Percentiles rank a stretch among this genome's conserved stretches.
Evolutionary conservation across 2,329 filamentous ascomycete genomes (phyloP).

Genomic region (Allantophomopsis cytisporea): DNA sequence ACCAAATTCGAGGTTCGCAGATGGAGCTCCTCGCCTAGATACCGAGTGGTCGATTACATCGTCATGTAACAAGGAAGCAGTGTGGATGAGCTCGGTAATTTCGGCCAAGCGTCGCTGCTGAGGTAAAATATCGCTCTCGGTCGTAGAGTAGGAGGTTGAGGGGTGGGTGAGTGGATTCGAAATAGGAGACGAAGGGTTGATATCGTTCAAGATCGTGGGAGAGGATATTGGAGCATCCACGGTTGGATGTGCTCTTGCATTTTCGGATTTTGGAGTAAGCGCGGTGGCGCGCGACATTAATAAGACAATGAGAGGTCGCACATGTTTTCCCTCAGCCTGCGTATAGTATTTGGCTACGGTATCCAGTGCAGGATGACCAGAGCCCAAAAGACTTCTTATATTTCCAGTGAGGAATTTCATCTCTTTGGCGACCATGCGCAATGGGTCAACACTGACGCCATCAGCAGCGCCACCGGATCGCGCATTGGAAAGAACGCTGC

Average conservation of each 20-base stretch:
- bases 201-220: conserved; percentile 55
- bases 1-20: conserved; percentile 88
- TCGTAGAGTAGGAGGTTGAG: conserved; percentile 16
- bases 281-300: conserved; percentile 92
- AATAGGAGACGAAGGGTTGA: conserved; percentile 55
- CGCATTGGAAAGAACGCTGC: conserved; percentile 58
- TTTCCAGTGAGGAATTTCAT: conserved; percentile 94
- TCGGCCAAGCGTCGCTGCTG: conserved; percentile 86
- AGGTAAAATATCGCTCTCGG: conserved; percentile 64
- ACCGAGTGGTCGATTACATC: conserved; percentile 94
- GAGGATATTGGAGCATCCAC: conserved; percentile 50
- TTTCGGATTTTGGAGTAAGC: conserved; percentile 51
- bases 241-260: conserved; percentile 21
- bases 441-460: conserved; percentile 68
- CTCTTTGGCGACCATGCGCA: conserved; percentile 86
- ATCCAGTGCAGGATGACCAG: conserved; percentile 86
- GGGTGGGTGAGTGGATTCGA: conserved; percentile 33
- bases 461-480: conserved; percentile 43
- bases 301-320: conserved; percentile 85
- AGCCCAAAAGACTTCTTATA: conserved; percentile 83
- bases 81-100: conserved; percentile 96
- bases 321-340: conserved; percentile 89
- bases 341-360: conserved; percentile 98
- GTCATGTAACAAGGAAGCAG: conserved; percentile 90
- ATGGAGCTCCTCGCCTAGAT: conserved; percentile 69